Evolutionary conservation across 495 filamentous ascomycete species (phyloP), one percentile per base, ranked within the genome.

Genomic region (Friedmanniomyces simplex): DNA sequence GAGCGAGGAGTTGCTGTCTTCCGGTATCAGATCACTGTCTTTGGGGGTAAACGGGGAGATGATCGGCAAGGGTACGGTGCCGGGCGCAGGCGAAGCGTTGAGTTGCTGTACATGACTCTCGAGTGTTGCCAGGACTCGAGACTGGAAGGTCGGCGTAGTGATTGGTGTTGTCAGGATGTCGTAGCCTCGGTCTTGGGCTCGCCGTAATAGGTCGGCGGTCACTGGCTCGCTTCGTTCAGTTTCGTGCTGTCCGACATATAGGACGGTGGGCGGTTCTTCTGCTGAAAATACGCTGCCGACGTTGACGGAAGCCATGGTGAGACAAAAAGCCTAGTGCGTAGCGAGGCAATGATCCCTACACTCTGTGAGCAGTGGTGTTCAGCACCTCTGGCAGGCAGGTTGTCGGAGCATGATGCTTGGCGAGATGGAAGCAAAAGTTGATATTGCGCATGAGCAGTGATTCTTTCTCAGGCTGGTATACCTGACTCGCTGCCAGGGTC

Each of bases 131-230:
- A 86, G 73, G 8, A 97, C 83, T 36, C 89, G 78, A 21, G 85
- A 77, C 66, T 88, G 87, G 67, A 96, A 96, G 64, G 84, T 77
- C 11, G 79, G 65, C 50, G 86, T 96, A 1, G 93, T 96, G 62
- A 98, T 89, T 11, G 88, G 86, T 0, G 82, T 84, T 0, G 91
- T 96, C 64, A 95, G 79, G 78, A 95, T 88, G 69, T 93, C 85
- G 81, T 97, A 97, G 88, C 97, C 58, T 59, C 58, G 36, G 24
- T 52, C 11, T 22, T 89, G 82, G 1, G 88, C 82, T 59, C 83
- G 79, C 37, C 74, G 74, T 60, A 94, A 79, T 51, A 86, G 73
- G 57, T 80, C 66, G 16, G 82, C 70, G 10, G 81, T 81, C 55
- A 91, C 80, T 21, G 80, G 75, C 43, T 79, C 65, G 1, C 71